phyloP scores from a whole-genome alignment of 129 eudicot genomes.

The Flaveria linearis region DNA sequence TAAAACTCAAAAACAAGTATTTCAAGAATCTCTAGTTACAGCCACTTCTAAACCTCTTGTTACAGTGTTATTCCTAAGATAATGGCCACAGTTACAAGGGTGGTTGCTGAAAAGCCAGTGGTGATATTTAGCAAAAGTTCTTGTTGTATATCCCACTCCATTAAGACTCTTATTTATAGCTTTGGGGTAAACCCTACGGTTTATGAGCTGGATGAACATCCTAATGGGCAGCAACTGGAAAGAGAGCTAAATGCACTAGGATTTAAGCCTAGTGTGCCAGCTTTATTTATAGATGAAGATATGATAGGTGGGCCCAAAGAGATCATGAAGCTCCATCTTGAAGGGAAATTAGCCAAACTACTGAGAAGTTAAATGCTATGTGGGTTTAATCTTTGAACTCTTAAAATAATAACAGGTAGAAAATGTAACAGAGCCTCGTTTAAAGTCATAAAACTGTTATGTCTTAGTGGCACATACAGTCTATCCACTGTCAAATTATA shows the following conservation, averaged over 20 bases:
- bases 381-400: conserved; percentile 19
- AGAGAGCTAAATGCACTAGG: conserved; percentile 40
- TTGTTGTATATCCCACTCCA: conserved; percentile 55
- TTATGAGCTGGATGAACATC: conserved; percentile 55
- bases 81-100: conserved; percentile 38
- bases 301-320: conserved; percentile 56
- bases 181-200: conserved; percentile 54
- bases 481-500: neutral
- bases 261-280: conserved; percentile 43
- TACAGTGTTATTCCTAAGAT: neutral
- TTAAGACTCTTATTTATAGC: conserved; percentile 48
- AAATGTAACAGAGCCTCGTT: neutral
- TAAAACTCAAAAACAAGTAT: conserved; percentile 16
- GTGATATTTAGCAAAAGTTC: conserved; percentile 60
- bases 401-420: conserved; percentile 3
- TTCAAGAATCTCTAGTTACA: neutral
- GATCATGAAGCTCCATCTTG: conserved; percentile 44
- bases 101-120: conserved; percentile 50
- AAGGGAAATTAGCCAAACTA: conserved; percentile 49
- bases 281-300: conserved; percentile 39
- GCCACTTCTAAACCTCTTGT: conserved; percentile 10
- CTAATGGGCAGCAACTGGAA: conserved; percentile 40
- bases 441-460: neutral
- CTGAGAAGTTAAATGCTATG: conserved; percentile 45
- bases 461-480: neutral